These are phyloP conservation scores for Globisporangium perplexum DNA, from an alignment of 352 stramenopile genomes.

Conservation along the genomic window DNA sequence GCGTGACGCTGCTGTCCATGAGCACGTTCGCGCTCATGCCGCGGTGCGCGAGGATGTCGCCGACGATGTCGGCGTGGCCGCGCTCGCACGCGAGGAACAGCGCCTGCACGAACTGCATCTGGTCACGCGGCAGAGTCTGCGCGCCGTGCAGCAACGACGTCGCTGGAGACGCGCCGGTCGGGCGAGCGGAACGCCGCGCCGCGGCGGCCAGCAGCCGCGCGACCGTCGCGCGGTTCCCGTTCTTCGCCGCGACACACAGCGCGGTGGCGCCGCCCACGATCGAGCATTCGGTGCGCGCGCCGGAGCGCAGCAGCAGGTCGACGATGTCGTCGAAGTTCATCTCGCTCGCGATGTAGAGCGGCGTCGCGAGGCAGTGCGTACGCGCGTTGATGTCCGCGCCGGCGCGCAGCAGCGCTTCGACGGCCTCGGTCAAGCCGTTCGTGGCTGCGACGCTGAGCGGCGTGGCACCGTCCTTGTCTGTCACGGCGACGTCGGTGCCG, in stretches of 20 bases:
- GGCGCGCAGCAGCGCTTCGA: conserved; percentile 34
- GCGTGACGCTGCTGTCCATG: conserved; percentile 75
- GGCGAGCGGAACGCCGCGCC: not conserved
- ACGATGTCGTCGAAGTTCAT: conserved; percentile 70
- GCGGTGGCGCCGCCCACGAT: conserved; percentile 54
- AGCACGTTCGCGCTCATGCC: conserved; percentile 60
- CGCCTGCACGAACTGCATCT: conserved; percentile 47
- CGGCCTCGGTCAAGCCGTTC: conserved; percentile 43
- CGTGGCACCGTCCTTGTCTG: conserved; percentile 53
- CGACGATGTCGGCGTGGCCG: conserved; percentile 56
- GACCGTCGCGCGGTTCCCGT: conserved; percentile 54
- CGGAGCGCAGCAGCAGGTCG: conserved; percentile 42
- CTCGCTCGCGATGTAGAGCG: conserved; percentile 73
- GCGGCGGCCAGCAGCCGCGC: conserved; percentile 43
- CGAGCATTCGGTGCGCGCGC: conserved; percentile 33
- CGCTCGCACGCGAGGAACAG: conserved; percentile 79
- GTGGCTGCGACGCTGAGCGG: conserved; percentile 54
- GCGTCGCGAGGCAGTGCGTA: conserved; percentile 56
- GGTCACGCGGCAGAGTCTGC: conserved; percentile 7
- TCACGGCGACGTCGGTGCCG: conserved; percentile 44
- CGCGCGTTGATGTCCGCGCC: conserved; percentile 59
- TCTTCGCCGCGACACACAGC: conserved; percentile 74
- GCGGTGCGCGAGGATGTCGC: conserved; percentile 49
- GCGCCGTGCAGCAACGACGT: conserved; percentile 5
- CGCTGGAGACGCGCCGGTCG: conserved; percentile 12